Evolutionary conservation across 108 stramenopile species (phyloP), one percentile per base, ranked within the genome.

Genomic region (Cyclostephanos invisitatus): DNA sequence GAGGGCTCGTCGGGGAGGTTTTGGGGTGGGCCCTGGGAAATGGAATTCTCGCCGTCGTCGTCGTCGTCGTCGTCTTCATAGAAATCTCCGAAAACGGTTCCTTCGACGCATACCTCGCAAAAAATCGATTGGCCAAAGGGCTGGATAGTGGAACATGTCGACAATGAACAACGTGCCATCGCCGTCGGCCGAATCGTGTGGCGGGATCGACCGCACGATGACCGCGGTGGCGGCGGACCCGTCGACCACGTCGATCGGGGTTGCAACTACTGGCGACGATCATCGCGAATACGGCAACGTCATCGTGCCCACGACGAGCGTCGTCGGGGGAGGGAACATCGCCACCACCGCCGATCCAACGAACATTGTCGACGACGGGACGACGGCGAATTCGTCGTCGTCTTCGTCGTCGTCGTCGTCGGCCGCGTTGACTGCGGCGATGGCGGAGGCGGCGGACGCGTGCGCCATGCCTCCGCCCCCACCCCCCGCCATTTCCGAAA

Each of bases 381-480:
- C 21, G 53, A 54, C 11, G 8, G 22, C 27, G 53, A 54, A 54
- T 54, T 27, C 53, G 22, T 25, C 27, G 53, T 1, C 22, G 25
- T 54, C 53, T 9, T 67, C 44, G 5, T 64, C 63, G 18, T 25
- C 47, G 10, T 67, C 44, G 42, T 64, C 62, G 25, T 3, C 44
- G 0, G 71, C 15, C 10, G 55, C 55, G 28, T 25, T 27, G 62
- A 32, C 48, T 28, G 42, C 65, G 25, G 57, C 62, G 6, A 3
- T 35, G 35, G 48, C 55, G 15, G 38, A 64, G 0, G 62, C 68
- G 5, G 79, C 68, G 5, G 79, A 80, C 59, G 48, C 73, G 2
- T 42, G 54, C 32, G 47, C 69, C 50, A 81, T 81, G 80, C 80
- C 80, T 14, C 80, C 80, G 21, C 80, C 80, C 22, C 80, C 77